Conservation (phyloP, 106 monocot species). For the Allium cepa region DNA sequence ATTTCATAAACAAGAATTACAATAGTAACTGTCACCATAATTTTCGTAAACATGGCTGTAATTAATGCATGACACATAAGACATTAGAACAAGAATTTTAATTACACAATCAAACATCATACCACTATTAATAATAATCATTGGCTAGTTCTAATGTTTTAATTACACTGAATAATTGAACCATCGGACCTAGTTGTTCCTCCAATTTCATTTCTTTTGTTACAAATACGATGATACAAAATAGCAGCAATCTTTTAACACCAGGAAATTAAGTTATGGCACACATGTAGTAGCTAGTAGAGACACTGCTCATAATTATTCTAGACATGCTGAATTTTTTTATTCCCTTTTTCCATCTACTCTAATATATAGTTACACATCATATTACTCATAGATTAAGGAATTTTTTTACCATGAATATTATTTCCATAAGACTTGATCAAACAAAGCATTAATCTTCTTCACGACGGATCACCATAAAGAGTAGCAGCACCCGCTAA, state of each 20-base stretch:
- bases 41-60: neutral
- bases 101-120: too few species aligned
- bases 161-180: too few species aligned
- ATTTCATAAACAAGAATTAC: neutral
- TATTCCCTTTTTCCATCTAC: neutral
- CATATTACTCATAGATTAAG: too few species aligned
- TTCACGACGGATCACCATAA: neutral
- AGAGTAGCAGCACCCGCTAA: neutral
- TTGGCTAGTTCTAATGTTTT: too few species aligned
- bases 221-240: too few species aligned
- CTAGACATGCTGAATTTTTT: neutral
- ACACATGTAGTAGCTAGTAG: neutral
- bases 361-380: too few species aligned
- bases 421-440: neutral
- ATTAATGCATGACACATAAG: too few species aligned
- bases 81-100: too few species aligned
- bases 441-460: conserved; percentile 2
- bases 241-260: too few species aligned
- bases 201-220: too few species aligned
- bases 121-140: too few species aligned
- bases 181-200: too few species aligned
- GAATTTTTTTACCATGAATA: neutral
- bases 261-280: neutral
- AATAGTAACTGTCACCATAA: neutral
- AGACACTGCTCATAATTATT: neutral